Evolutionary conservation across 1,284 basidiomycete genomes (phyloP).

Genomic region (Hymenochaete sp.): DNA sequence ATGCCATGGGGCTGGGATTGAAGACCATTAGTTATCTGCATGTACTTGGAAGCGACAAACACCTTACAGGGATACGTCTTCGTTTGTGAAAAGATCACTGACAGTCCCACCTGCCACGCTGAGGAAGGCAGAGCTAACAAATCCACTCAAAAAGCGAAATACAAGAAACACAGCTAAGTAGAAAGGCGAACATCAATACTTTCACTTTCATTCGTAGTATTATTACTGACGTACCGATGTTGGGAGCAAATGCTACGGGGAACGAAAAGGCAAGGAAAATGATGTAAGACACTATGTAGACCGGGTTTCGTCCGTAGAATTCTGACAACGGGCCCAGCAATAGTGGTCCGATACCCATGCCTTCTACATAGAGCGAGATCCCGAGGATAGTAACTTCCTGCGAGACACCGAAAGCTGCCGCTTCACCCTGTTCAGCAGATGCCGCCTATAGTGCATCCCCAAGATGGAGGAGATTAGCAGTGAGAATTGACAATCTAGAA

Average conservation of each 20-base stretch:
- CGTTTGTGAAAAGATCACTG: slow-evolving; percentile 63
- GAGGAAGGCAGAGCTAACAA: slow-evolving; percentile 66
- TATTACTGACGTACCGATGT: slow-evolving; percentile 36
- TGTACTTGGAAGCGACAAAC: neutral
- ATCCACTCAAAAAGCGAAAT: slow-evolving; percentile 66
- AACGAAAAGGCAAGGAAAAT: slow-evolving; percentile 48
- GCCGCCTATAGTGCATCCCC: slow-evolving; percentile 37
- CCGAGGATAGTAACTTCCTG: slow-evolving; percentile 60
- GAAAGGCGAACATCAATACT: too few species aligned
- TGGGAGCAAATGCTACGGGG: slow-evolving; percentile 60
- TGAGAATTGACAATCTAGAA: slow-evolving; percentile 1
- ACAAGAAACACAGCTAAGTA: slow-evolving; percentile 47
- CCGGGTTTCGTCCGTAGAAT: slow-evolving; percentile 40
- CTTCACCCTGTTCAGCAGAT: slow-evolving; percentile 56
- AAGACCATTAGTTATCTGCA: slow-evolving; percentile 7
- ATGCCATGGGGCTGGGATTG: slow-evolving; percentile 58
- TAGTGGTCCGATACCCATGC: slow-evolving; percentile 40
- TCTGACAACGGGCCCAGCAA: slow-evolving; percentile 43
- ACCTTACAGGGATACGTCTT: slow-evolving; percentile 55
- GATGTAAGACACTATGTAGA: slow-evolving; percentile 45
- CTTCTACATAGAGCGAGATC: slow-evolving; percentile 64
- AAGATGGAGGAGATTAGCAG: slow-evolving; percentile 6
- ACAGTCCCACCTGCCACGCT: slow-evolving; percentile 76
- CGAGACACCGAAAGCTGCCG: slow-evolving; percentile 50
- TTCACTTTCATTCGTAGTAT: neutral